Evolutionary conservation across 129 eudicot genomes (phyloP).

Genomic region (Arctium minus): DNA sequence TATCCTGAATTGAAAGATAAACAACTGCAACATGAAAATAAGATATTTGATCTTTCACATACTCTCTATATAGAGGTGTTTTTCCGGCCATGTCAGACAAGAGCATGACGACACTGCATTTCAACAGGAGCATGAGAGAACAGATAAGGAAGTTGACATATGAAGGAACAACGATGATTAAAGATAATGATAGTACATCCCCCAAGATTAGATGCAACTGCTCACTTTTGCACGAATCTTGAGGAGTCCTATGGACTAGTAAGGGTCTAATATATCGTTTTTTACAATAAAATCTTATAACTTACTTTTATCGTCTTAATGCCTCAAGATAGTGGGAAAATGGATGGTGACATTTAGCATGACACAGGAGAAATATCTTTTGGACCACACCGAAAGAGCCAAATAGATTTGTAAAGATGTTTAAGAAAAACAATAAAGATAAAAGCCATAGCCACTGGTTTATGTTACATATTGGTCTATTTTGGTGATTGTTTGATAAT

Average conservation of each 20-base stretch:
- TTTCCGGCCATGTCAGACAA: slow-evolving; percentile 88
- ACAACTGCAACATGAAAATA: neutral
- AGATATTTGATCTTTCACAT: slow-evolving; percentile 27
- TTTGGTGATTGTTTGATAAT: neutral
- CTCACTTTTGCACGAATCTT: neutral
- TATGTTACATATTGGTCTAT: neutral
- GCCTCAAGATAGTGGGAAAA: neutral
- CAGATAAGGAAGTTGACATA: neutral
- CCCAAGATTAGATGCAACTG: neutral
- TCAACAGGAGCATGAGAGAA: slow-evolving; percentile 17
- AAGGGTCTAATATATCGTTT: neutral
- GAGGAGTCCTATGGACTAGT: neutral
- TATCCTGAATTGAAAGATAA: neutral
- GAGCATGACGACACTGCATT: slow-evolving; percentile 66
- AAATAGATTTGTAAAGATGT: neutral
- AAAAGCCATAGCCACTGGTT: neutral
- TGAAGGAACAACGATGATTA: neutral
- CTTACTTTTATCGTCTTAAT: neutral
- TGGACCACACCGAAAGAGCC: neutral
- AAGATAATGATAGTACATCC: neutral
- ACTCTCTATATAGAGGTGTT: slow-evolving; percentile 79
- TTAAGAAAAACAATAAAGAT: neutral
- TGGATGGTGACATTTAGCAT: neutral
- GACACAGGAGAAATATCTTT: neutral
- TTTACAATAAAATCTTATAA: neutral